phyloP scores from a whole-genome alignment of 371 early-diverging fungal genomes.

The Mucor plumbeus region DNA sequence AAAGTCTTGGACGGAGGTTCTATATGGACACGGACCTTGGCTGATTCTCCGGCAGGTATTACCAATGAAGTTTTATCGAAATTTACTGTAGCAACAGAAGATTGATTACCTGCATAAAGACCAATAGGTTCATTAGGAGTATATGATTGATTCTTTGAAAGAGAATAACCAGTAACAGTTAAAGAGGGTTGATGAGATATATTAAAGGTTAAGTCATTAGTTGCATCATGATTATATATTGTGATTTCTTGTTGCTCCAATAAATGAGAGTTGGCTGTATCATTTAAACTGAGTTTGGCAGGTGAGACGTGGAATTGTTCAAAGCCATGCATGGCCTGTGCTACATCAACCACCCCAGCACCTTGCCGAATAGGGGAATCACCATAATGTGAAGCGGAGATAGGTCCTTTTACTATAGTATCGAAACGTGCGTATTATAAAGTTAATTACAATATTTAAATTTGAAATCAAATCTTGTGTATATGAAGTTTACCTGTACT shows the following conservation, averaged over 20 bases:
- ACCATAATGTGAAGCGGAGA: conserved; percentile 29
- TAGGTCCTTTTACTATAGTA: conserved; percentile 32
- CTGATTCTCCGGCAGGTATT: conserved; percentile 43
- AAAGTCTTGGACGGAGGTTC: conserved; percentile 40
- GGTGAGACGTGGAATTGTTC: conserved; percentile 59
- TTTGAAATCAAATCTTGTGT: conserved; percentile 22
- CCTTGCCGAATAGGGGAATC: conserved; percentile 66
- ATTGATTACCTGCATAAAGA: conserved; percentile 12
- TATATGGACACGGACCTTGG: conserved; percentile 39
- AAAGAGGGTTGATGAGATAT: conserved; percentile 42
- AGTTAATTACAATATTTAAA: not conserved
- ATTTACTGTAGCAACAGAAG: conserved; percentile 29
- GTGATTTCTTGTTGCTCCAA: conserved; percentile 42
- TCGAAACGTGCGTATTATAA: conserved; percentile 1
- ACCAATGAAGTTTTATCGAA: conserved; percentile 34
- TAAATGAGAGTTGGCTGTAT: conserved; percentile 52
- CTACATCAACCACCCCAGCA: conserved; percentile 71
- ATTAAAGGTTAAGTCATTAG: conserved; percentile 15
- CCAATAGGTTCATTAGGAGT: conserved; percentile 28
- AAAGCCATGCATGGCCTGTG: conserved; percentile 57
- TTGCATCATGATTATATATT: conserved; percentile 62
- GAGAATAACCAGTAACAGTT: conserved; percentile 37
- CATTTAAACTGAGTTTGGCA: conserved; percentile 67
- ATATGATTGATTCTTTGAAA: not conserved
- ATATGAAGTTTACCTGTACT: conserved; percentile 38